Conservation (phyloP, 106 monocot species). For the Iris macrosiphon region DNA sequence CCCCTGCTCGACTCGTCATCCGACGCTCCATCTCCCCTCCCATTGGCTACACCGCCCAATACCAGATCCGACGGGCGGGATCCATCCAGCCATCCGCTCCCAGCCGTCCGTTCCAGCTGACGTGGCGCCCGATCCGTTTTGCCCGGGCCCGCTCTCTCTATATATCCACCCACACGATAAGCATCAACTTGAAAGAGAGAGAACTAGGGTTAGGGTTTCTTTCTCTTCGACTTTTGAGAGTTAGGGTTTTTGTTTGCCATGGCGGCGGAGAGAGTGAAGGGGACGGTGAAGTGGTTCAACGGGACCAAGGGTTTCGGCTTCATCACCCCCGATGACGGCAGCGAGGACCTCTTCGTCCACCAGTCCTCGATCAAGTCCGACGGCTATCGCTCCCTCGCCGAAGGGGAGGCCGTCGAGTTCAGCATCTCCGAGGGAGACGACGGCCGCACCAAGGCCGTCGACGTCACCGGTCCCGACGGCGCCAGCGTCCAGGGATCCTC, state of each 20-base stretch:
- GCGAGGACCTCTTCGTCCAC: conserved; percentile 28
- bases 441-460: conserved; percentile 23
- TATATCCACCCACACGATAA: no score
- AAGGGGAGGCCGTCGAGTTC: conserved; percentile 22
- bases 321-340: conserved; percentile 20
- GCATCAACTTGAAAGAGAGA: no score
- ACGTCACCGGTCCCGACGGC: conserved; percentile 19
- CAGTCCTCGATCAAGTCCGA: conserved; percentile 31
- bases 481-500: conserved; percentile 7
- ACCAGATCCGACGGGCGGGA: no score
- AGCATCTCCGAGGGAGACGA: conserved; percentile 16
- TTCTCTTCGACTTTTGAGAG: no score
- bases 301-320: conserved; percentile 23
- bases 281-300: conserved; percentile 25
- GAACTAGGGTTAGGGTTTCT: conserved; percentile 15
- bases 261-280: conserved; percentile 10
- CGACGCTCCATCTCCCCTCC: no score
- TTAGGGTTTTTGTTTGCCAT: neutral
- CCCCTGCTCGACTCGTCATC: no score
- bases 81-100: no score
- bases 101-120: no score
- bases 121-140: no score
- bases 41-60: no score
- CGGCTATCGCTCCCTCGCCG: conserved; percentile 11
- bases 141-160: no score